A percentile compares a stretch with the other conserved stretches of the same genome.
phyloP scores from a whole-genome alignment of 139 green algal species.

The Zygnema cylindricum region DNA sequence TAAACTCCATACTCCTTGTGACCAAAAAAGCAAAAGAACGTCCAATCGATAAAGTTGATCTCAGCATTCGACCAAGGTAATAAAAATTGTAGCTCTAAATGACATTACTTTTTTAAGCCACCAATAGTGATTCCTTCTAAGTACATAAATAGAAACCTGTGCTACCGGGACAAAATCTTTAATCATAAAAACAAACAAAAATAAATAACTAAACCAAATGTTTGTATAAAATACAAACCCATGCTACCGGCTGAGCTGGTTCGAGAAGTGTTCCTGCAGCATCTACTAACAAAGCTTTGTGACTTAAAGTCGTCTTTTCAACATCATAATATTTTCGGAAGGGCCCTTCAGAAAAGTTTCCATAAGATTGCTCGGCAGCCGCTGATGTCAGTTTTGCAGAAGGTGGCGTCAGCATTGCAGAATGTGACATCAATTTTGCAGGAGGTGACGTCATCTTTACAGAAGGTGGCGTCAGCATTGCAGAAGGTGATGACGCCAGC shows the following conservation, averaged over 20 bases:
- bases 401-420: too few relatives aligned
- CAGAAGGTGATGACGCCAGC: too few relatives aligned
- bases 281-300: conserved; percentile 72
- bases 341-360: too few relatives aligned
- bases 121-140: not conserved
- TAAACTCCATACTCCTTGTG: too few relatives aligned
- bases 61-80: not conserved
- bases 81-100: not conserved
- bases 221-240: conserved; percentile 57
- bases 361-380: too few relatives aligned
- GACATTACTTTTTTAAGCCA: conserved; percentile 1
- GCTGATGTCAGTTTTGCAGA: too few relatives aligned
- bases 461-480: too few relatives aligned
- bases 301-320: not conserved
- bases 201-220: not conserved
- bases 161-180: not conserved
- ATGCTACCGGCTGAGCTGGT: conserved; percentile 69
- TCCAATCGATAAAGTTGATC: too few relatives aligned
- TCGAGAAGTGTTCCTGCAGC: conserved; percentile 74
- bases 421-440: too few relatives aligned
- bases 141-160: not conserved
- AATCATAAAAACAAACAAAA: not conserved
- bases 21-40: too few relatives aligned
- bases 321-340: too few relatives aligned
- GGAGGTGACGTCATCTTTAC: too few relatives aligned